A percentile compares a stretch with the other conserved stretches of the same genome.
Conservation (phyloP, 1,284 basidiomycete species). For the Amylostereum areolatum region DNA sequence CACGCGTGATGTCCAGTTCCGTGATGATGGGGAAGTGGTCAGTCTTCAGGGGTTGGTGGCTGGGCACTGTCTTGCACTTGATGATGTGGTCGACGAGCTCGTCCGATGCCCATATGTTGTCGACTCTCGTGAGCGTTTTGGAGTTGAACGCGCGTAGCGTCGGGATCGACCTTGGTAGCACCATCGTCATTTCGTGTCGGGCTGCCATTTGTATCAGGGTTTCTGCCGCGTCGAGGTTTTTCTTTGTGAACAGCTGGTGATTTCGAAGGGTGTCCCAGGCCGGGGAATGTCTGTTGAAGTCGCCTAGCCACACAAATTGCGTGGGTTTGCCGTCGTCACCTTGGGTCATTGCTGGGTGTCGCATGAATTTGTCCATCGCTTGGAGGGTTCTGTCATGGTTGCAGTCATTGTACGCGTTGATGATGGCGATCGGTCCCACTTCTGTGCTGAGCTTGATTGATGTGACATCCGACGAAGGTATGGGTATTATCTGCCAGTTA, state of each 20-base stretch:
- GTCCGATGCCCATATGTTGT: slow-evolving; percentile 27
- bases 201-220: slow-evolving; percentile 16
- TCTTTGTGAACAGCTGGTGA: slow-evolving; percentile 26
- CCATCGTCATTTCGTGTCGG: slow-evolving; percentile 17
- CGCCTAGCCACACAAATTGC: slow-evolving; percentile 31
- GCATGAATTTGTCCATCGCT: too few species aligned
- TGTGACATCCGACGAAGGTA: too few species aligned
- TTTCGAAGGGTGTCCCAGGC: slow-evolving; percentile 37
- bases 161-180: slow-evolving; percentile 21
- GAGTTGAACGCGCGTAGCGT: slow-evolving; percentile 20
- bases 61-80: slow-evolving; percentile 12
- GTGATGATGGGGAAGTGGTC: slow-evolving; percentile 25
- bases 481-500: too few species aligned
- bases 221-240: slow-evolving; percentile 13
- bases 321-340: too few species aligned
- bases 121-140: slow-evolving; percentile 23
- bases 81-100: slow-evolving; percentile 12
- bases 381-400: too few species aligned
- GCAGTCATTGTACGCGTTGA: too few species aligned
- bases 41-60: slow-evolving; percentile 11
- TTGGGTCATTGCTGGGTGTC: too few species aligned
- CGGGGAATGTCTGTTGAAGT: slow-evolving; percentile 47
- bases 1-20: slow-evolving; percentile 10
- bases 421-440: too few species aligned
- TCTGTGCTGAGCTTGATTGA: too few species aligned